phyloP scores from a whole-genome alignment of 768 basidiomycete genomes.

The Scleroderma citrinum region DNA sequence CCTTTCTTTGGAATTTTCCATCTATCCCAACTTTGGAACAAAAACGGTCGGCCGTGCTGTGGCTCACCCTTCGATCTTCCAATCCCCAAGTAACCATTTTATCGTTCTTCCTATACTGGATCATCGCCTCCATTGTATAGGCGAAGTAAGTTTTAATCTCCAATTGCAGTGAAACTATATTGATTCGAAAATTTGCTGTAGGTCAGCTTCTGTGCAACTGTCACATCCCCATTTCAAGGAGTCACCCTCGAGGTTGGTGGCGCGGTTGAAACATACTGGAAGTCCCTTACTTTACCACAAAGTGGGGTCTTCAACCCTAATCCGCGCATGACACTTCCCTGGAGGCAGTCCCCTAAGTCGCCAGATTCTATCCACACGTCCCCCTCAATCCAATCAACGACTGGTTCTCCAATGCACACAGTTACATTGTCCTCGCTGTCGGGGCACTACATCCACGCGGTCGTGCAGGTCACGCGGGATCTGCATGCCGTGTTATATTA shows the following conservation, averaged over 20 bases:
- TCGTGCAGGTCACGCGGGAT: conserved; percentile 91
- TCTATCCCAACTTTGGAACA: conserved; percentile 96
- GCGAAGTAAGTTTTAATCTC: conserved; percentile 55
- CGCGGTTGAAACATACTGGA: conserved; percentile 98
- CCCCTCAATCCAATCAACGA: conserved; percentile 56
- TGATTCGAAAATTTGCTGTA: conserved; percentile 25
- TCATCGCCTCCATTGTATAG: conserved; percentile 87
- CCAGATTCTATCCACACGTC: conserved; percentile 62
- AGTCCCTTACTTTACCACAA: conserved; percentile 48
- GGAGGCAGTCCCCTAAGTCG: conserved; percentile 28
- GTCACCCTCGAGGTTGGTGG: conserved; percentile 94
- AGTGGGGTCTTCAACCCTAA: conserved; percentile 24
- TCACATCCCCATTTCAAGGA: conserved; percentile 85
- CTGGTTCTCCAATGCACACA: conserved; percentile 43
- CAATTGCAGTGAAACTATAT: neutral
- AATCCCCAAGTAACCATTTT: conserved; percentile 46
- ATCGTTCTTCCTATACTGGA: conserved; percentile 80
- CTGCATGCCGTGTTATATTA: conserved; percentile 81
- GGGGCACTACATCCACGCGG: conserved; percentile 81
- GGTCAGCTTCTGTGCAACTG: conserved; percentile 85
- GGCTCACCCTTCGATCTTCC: conserved; percentile 71
- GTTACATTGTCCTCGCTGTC: conserved; percentile 85
- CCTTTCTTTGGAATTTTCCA: conserved; percentile 83
- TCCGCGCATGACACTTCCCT: conserved; percentile 33
- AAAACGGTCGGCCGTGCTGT: conserved; percentile 94